Base-by-base conservation (phyloP, 1,139 yeast species). In the Ogataea hybrid region DNA sequence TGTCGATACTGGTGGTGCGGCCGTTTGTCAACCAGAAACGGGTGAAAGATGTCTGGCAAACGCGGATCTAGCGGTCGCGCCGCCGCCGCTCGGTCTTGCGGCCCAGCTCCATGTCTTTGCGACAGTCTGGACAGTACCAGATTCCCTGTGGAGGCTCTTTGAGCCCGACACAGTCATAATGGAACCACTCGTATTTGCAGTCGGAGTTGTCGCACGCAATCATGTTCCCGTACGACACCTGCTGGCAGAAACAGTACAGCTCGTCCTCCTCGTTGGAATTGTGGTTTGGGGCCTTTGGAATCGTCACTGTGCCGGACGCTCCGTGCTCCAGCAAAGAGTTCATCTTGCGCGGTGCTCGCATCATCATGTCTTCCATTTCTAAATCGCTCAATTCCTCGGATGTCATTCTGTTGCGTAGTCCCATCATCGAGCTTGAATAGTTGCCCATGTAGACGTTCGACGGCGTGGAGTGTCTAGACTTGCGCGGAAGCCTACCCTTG, bases 171-270 rank as follows among this genome's bases (percentile, higher is more conserved):
- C 96, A 88, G 28, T 69, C 76, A 53, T 76, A 77, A 57, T 79
- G 85, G 62, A 87, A 88, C 96, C 96, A 88, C 61, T 87, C 96
- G 56, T 71, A 81, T 50, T 81, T 77, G 67, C 96, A 88, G 51
- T 81, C 81, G 15, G 78, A 80, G 56, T 84, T 84, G 60, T 88
- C 96, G 62, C 96, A 88, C 0, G 95, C 96, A 63, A 88, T 81
- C 96, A 88, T 88, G 52, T 86, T 87, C 10, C 96, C 96, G 65
- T 82, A 85, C 1, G 95, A 84, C 0, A 84, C 89, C 49, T 87
- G 78, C 54, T 84, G 87, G 61, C 96, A 88, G 64, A 83, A 77
- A 63, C 96, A 88, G 62, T 87, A 88, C 40, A 80, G 64, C 44
- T 75, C 78, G 21, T 84, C 86, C 50, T 81, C 89, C 39, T 81